Conservation (phyloP, 805 yeast genomes). For the Ogataea degrootiae region DNA sequence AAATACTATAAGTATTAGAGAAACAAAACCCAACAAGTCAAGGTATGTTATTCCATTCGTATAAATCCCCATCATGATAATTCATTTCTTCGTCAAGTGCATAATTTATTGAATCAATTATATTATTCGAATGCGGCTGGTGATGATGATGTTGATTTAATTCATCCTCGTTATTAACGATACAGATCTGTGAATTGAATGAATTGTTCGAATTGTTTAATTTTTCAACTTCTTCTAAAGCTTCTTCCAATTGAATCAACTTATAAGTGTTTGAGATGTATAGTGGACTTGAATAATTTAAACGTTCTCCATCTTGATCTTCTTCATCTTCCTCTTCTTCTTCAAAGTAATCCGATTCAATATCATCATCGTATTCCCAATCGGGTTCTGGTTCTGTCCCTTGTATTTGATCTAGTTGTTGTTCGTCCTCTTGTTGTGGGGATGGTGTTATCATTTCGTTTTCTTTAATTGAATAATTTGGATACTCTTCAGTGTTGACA, state of each 20-base stretch:
- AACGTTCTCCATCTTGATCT: conserved; percentile 11
- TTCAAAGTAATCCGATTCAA: conserved; percentile 15
- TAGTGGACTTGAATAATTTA: conserved; percentile 10
- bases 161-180: conserved; percentile 16
- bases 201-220: conserved; percentile 10
- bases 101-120: conserved; percentile 11
- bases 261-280: conserved; percentile 13
- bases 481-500: no score
- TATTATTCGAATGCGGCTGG: conserved; percentile 1
- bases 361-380: neutral
- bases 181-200: conserved; percentile 19
- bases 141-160: neutral
- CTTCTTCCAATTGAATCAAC: conserved; percentile 13
- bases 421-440: no score
- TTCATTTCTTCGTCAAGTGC: conserved; percentile 20
- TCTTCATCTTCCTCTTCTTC: conserved; percentile 13
- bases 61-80: conserved; percentile 3
- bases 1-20: no score
- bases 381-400: neutral
- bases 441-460: no score
- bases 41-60: neutral
- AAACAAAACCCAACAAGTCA: no score
- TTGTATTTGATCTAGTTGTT: no score
- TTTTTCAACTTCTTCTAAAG: conserved; percentile 6
- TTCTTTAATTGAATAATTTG: no score